Evolutionary conservation across 768 basidiomycete species (phyloP), one percentile per base, ranked within the genome.

Genomic region (Sutorius australiensis): DNA sequence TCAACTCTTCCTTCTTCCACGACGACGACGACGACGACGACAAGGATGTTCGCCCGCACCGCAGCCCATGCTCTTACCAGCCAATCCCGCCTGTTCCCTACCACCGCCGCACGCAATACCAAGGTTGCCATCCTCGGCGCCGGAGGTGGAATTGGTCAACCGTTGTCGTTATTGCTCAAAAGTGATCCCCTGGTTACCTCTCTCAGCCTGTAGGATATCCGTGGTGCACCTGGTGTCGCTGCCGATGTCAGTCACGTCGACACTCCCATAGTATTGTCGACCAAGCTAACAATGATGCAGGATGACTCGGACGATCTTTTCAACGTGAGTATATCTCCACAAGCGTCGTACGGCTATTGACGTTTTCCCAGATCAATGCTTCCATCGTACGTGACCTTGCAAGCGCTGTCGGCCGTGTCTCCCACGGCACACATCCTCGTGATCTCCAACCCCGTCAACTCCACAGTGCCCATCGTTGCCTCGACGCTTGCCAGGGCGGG

Each of bases 391-490:
- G 93, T 50, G 94, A 95, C 79, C 90, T 99, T 60, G 95, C 95
- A 33, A 73, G 86, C 45, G 87, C 93, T 13, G 81, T 94, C 57
- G 90, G 83, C 62, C 89, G 92, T 55, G 84, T 90, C 53, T 36
- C 95, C 97, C 49, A 82, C 86, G 47, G 97, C 97, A n/a, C 85
- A 90, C 75, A 80, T 98, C 66, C 84, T 93, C 61, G 86, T 98
- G 75, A 99, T 99, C 74, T 95, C 95, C 64, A 99, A 99, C 86
- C 95, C 95, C 50, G 95, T 97, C 79, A 93, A 92, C 80, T 91
- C 89, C 47, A 98, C 97, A 57, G 97, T 98, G 54, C 95, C 97
- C 64, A 97, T 99, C 63, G 94, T 97, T 61, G 93, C 94, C 41
- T 81, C 85, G 61, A 89, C 89, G 54, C 86, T 97, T 70, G 83